Evolutionary conservation across 768 basidiomycete species (phyloP).

Genomic region (Daedaleopsis nitida): DNA sequence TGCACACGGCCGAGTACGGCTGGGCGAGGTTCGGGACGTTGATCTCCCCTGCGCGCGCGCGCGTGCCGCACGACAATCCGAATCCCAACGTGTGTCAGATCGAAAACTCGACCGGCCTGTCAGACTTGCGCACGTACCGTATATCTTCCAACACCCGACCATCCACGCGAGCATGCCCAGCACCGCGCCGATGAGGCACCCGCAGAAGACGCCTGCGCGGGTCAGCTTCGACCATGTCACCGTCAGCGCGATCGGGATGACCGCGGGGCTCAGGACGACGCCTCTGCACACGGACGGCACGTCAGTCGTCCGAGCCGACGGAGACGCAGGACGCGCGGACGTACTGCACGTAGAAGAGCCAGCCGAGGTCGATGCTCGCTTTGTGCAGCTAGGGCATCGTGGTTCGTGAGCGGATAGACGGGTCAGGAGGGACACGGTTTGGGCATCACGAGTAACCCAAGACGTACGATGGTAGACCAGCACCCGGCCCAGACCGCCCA

Average conservation of each 20-base stretch:
- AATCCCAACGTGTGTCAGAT: too few relatives aligned
- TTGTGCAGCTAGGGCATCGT: conserved; percentile 42
- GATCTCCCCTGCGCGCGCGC: conserved; percentile 29
- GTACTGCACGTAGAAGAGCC: conserved; percentile 53
- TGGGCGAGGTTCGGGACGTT: conserved; percentile 36
- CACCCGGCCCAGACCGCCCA: conserved; percentile 42
- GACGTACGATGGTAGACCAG: conserved; percentile 37
- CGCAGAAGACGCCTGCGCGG: conserved; percentile 40
- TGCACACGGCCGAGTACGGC: conserved; percentile 39
- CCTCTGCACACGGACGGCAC: conserved; percentile 35
- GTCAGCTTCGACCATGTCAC: conserved; percentile 51
- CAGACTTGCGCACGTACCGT: conserved; percentile 30
- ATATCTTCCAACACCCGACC: conserved; percentile 53
- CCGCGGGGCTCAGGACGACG: conserved; percentile 50
- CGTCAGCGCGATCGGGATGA: conserved; percentile 50
- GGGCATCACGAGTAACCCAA: not conserved
- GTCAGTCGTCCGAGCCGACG: not conserved
- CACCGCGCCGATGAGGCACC: conserved; percentile 42
- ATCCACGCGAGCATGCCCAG: conserved; percentile 53
- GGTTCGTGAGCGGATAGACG: not conserved
- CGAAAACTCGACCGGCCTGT: not conserved
- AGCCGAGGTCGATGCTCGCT: conserved; percentile 47
- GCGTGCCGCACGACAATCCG: too few relatives aligned
- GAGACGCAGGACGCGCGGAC: conserved; percentile 11
- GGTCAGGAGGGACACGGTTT: not conserved